These are phyloP conservation scores for Starmerella riodocensis DNA, from an alignment of 805 yeast genomes.

Conservation along the genomic window DNA sequence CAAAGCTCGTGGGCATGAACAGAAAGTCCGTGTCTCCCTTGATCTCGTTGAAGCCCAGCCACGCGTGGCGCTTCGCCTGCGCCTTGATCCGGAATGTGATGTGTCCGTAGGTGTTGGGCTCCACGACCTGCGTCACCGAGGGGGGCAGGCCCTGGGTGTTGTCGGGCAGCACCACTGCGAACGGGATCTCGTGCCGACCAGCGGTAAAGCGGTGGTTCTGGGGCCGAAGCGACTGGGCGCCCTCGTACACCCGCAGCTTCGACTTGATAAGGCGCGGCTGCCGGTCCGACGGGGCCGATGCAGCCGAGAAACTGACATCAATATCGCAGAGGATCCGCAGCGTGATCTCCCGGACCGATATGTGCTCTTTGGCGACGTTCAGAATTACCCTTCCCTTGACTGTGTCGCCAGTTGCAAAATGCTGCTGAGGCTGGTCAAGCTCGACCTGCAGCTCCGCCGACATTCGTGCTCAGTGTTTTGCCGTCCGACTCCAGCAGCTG, in stretches of 20 bases:
- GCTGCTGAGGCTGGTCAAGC: constrained; percentile 6
- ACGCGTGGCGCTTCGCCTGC: constrained; percentile 5
- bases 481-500: no score
- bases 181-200: constrained; percentile 10
- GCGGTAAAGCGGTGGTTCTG: background rate
- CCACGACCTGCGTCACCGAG: constrained; percentile 3
- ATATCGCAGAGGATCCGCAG: constrained; percentile 15
- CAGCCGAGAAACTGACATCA: constrained; percentile 4
- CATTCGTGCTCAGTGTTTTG: no score
- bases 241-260: constrained; percentile 6
- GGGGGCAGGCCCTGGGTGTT: constrained; percentile 9
- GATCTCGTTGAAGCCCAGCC: constrained; percentile 8
- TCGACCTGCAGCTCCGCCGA: background rate
- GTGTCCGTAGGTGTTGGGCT: constrained; percentile 4
- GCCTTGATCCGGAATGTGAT: constrained; percentile 7
- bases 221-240: background rate
- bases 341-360: constrained; percentile 7
- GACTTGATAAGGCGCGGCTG: background rate
- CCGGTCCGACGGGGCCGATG: background rate
- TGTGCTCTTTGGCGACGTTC: constrained; percentile 4
- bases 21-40: constrained; percentile 4
- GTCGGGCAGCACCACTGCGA: constrained; percentile 5
- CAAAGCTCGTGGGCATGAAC: constrained; percentile 6
- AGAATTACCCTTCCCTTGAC: constrained; percentile 13
- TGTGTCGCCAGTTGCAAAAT: constrained; percentile 12